These are phyloP conservation scores for Paecilomyces fulvus DNA, from an alignment of 2,329 filamentous ascomycete species.

Conservation along the genomic window DNA sequence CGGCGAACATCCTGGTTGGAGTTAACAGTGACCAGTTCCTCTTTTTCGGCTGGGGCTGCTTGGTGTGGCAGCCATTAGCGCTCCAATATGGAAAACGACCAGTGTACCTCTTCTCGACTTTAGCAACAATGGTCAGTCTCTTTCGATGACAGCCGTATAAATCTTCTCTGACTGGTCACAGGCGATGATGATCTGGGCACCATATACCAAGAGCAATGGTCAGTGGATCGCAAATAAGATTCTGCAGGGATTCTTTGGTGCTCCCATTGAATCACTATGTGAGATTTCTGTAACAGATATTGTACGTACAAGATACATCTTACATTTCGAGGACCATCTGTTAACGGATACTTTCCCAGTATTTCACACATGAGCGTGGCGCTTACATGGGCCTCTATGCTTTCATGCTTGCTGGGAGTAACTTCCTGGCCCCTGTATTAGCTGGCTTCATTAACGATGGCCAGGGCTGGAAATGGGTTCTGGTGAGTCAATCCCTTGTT, in stretches of 20 bases:
- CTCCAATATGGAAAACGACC: constrained; percentile 18
- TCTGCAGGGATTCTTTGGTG: constrained; percentile 40
- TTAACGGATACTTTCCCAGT: constrained; percentile 8
- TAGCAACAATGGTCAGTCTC: constrained; percentile 1
- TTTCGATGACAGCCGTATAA: background rate
- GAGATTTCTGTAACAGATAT: constrained; percentile 40
- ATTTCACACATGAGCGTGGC: constrained; percentile 39
- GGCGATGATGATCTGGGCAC: constrained; percentile 15
- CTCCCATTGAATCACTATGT: constrained; percentile 42
- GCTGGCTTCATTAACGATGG: constrained; percentile 44
- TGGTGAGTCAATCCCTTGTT: constrained; percentile 10
- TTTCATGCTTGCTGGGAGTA: constrained; percentile 37
- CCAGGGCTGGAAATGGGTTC: constrained; percentile 43
- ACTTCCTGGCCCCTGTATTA: constrained; percentile 41
- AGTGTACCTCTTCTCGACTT: constrained; percentile 8
- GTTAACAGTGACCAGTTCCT: constrained; percentile 15
- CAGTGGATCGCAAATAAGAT: constrained; percentile 42
- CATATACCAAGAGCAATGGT: constrained; percentile 36
- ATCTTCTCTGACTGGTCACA: background rate
- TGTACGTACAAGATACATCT: background rate
- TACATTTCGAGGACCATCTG: background rate
- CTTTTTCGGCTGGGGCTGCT: constrained; percentile 26
- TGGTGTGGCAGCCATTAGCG: constrained; percentile 28
- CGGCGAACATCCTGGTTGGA: background rate
- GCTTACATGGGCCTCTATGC: constrained; percentile 37